Evolutionary conservation across 371 early-diverging fungal species (phyloP), one percentile per base, ranked within the genome.

Genomic region (Furculomyces boomerangus): DNA sequence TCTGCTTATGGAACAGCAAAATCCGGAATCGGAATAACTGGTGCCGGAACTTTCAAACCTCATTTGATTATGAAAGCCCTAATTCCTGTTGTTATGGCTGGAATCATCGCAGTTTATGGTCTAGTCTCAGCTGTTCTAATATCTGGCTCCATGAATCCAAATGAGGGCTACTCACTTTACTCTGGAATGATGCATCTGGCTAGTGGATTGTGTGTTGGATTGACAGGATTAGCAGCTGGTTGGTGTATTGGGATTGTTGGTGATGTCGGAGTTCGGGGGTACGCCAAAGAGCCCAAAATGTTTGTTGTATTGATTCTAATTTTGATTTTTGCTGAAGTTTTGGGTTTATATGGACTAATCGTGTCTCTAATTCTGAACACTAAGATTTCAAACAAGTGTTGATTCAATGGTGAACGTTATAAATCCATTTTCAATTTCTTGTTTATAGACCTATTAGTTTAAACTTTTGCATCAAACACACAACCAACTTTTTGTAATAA

Each of bases 1-100:
- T 93, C 96, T 57, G 96, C 94, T 47, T 98, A 95, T 70, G 98
- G 98, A 51, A 98, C 98, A 35, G 90, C 92, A 54, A 96, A 94
- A 71, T 83, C 96, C 45, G 98, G 96, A 43, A 81, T 94, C 45
- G 94, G 95, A 59, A 90, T 98, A 65, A 76, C 90, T 24, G 88
- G 87, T 57, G 88, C 90, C 71, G 95, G 96, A 70, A 87, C 90
- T 32, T 83, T 95, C 73, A 80, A 88, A 41, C 98, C 98, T 30
- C 49, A 53, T 13, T 46, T 53, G 22, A 25, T 53, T n/a, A 53
- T 53, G 49, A 53, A 53, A 88, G 72, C 70, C 26, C 75, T 89
- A 32, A 80, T 95, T 50, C 96, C 96, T 18, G 88, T 94, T 45
- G 88, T 97, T 68, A 95, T 97, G 97, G 91, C 93, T 65, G 96